phyloP scores from a whole-genome alignment of 129 eudicot species.

The Gnaphalium uliginosum region DNA sequence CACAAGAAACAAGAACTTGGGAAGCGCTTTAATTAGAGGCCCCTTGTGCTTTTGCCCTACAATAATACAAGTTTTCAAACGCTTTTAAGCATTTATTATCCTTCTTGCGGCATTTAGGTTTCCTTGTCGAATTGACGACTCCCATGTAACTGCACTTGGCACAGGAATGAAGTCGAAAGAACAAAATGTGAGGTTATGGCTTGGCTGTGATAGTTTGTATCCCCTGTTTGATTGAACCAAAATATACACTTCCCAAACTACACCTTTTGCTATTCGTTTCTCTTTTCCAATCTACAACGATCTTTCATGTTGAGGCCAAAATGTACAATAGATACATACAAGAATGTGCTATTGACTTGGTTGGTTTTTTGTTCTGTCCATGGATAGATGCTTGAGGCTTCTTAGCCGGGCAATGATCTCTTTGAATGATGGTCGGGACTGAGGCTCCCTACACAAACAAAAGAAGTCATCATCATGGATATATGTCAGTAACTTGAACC shows the following conservation, averaged over 20 bases:
- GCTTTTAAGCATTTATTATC: neutral
- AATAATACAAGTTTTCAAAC: neutral
- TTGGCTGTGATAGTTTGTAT: conserved; percentile 57
- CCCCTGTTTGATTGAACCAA: conserved; percentile 49
- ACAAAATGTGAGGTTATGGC: conserved; percentile 33
- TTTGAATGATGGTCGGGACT: conserved; percentile 71
- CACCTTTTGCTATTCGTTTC: conserved; percentile 22
- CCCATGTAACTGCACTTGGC: conserved; percentile 54
- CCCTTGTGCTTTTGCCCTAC: neutral
- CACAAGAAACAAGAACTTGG: conserved; percentile 22
- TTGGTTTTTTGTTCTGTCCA: conserved; percentile 35
- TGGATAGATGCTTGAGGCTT: conserved; percentile 49
- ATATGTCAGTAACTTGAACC: neutral
- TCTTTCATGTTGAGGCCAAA: conserved; percentile 35
- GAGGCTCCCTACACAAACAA: conserved; percentile 62
- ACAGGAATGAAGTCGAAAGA: conserved; percentile 33
- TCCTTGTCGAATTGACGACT: conserved; percentile 23
- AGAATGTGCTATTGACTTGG: conserved; percentile 26
- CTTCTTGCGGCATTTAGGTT: neutral
- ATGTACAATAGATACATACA: conserved; percentile 19
- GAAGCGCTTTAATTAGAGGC: neutral
- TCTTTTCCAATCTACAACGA: conserved; percentile 38
- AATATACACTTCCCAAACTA: conserved; percentile 70
- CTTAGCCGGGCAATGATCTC: conserved; percentile 84
- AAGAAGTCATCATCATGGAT: neutral